Evolutionary conservation across 768 basidiomycete species (phyloP).

Genomic region (Coprinellus micaceus): DNA sequence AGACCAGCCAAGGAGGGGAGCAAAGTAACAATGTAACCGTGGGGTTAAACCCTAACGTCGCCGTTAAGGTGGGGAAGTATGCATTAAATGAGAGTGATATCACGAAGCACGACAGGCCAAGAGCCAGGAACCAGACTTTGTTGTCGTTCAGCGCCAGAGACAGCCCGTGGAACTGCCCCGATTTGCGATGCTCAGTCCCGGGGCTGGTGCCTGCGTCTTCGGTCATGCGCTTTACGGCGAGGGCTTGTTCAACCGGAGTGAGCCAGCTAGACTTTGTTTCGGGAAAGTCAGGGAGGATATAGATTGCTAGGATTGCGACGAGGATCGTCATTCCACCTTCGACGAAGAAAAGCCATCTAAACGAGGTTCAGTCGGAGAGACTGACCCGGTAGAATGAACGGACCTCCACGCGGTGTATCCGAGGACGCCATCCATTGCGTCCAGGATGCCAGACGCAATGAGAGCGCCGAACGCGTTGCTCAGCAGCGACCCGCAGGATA

Average conservation of each 20-base stretch:
- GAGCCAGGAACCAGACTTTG: slow-evolving; percentile 65
- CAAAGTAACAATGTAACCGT: slow-evolving; percentile 61
- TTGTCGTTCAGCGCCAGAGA: slow-evolving; percentile 59
- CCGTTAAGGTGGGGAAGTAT: slow-evolving; percentile 68
- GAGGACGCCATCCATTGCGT: slow-evolving; percentile 63
- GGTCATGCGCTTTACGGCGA: slow-evolving; percentile 57
- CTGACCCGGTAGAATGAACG: slow-evolving; percentile 7
- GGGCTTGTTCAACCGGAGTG: slow-evolving; percentile 48
- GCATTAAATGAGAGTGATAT: slow-evolving; percentile 66
- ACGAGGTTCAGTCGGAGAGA: background rate
- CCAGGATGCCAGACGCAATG: slow-evolving; percentile 72
- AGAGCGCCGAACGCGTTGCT: slow-evolving; percentile 81
- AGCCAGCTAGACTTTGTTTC: slow-evolving; percentile 52
- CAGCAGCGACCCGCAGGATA: slow-evolving; percentile 71
- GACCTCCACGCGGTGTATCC: slow-evolving; percentile 74
- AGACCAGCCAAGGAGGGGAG: slow-evolving; percentile 60
- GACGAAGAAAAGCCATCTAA: slow-evolving; percentile 69
- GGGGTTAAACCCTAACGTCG: slow-evolving; percentile 62
- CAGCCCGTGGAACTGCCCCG: slow-evolving; percentile 36
- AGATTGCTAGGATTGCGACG: slow-evolving; percentile 48
- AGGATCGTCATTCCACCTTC: slow-evolving; percentile 58
- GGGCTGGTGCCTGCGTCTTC: slow-evolving; percentile 41
- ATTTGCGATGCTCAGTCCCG: slow-evolving; percentile 17
- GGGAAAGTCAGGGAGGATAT: slow-evolving; percentile 75
- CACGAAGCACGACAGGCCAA: slow-evolving; percentile 36